Evolutionary conservation across 2,329 filamentous ascomycete genomes (phyloP).

Genomic region (Hymenoscyphus fructigenus): DNA sequence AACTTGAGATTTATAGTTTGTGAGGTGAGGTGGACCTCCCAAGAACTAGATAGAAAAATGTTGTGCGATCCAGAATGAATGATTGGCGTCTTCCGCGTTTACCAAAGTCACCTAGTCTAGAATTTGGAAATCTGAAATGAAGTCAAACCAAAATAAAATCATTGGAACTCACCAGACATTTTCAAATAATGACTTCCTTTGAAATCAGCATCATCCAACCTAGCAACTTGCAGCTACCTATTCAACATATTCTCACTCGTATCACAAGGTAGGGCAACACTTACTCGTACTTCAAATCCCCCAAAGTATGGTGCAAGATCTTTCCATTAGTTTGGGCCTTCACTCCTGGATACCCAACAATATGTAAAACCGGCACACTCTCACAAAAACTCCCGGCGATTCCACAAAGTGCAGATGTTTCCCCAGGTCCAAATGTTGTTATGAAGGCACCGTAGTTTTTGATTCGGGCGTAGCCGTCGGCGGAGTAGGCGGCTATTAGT

Average conservation of each 20-base stretch:
- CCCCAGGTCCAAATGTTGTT: slow-evolving; percentile 51
- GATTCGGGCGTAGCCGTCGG: slow-evolving; percentile 51
- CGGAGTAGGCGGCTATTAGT: slow-evolving; percentile 43
- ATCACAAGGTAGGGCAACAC: not conserved
- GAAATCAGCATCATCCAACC: no score
- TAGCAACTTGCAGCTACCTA: no score
- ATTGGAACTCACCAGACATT: slow-evolving; percentile 13
- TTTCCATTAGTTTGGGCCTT: slow-evolving; percentile 18
- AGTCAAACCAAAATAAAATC: no score
- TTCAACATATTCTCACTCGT: no score
- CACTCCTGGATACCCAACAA: slow-evolving; percentile 44
- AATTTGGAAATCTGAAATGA: no score
- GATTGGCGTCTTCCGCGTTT: no score
- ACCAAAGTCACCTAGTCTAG: no score
- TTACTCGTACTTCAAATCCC: slow-evolving; percentile 41
- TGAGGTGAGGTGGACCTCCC: no score
- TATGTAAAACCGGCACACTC: slow-evolving; percentile 53
- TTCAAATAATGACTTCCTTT: slow-evolving; percentile 15
- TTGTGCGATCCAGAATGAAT: no score
- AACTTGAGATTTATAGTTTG: no score
- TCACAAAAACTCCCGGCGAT: slow-evolving; percentile 58
- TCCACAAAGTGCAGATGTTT: slow-evolving; percentile 55
- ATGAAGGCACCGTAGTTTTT: slow-evolving; percentile 47
- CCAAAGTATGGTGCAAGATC: slow-evolving; percentile 53
- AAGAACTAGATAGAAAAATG: no score